Conservation (phyloP, 192 early-diverging fungal genomes). For the Gaertneriomyces sp. region DNA sequence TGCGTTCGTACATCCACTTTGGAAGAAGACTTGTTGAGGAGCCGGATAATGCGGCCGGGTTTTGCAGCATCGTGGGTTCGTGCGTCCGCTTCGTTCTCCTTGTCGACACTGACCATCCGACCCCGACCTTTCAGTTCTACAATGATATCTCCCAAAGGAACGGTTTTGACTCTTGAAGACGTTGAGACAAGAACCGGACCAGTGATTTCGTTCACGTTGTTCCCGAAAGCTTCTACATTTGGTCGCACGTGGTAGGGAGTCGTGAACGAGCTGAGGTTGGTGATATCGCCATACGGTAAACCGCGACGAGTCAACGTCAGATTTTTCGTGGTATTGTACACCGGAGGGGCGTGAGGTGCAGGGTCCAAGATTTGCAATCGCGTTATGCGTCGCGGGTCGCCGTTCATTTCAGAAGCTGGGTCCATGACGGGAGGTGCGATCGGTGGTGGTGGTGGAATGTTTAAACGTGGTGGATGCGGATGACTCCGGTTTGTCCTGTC, state of each 20-base stretch:
- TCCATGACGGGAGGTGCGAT: neutral
- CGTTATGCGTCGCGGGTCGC: neutral
- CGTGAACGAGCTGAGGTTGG: neutral
- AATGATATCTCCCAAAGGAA: neutral
- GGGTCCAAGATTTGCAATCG: neutral
- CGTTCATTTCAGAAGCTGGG: neutral
- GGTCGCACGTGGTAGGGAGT: neutral
- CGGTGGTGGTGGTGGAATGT: conserved; percentile 5
- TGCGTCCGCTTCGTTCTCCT: neutral
- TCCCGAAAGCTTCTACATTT: neutral
- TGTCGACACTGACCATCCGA: no score
- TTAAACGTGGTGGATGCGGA: neutral
- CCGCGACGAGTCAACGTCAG: neutral
- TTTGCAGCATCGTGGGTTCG: neutral
- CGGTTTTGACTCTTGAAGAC: neutral
- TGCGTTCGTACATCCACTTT: neutral
- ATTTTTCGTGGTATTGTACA: neutral
- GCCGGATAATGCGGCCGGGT: neutral
- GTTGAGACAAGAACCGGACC: neutral
- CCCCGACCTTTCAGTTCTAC: neutral
- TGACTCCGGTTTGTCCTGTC: no score
- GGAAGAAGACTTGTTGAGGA: conserved; percentile 1
- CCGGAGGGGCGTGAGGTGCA: neutral
- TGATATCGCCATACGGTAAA: neutral
- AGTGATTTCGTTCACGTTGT: neutral